A percentile compares a stretch with the other conserved stretches of the same genome.
Conservation (phyloP, 495 filamentous ascomycete genomes). For the Xylaria grammica region DNA sequence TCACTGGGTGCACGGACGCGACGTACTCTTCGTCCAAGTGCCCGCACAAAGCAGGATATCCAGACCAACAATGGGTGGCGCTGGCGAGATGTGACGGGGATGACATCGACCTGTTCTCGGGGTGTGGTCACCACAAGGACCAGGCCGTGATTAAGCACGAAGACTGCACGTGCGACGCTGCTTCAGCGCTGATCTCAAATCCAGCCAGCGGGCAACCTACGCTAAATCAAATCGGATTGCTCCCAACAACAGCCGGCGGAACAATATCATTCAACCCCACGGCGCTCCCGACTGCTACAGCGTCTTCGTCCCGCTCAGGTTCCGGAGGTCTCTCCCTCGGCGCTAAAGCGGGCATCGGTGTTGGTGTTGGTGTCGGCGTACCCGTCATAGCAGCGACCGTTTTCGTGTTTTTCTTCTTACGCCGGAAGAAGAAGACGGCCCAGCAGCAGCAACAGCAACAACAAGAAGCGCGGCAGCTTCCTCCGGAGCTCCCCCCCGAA, state of each 20-base stretch:
- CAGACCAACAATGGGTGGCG: conserved; percentile 31
- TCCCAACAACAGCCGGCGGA: conserved; percentile 13
- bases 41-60: conserved; percentile 32
- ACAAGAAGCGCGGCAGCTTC: not conserved
- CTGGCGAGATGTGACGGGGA: conserved; percentile 32
- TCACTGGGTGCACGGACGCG: conserved; percentile 42
- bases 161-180: conserved; percentile 28
- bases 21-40: conserved; percentile 27
- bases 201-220: conserved; percentile 26
- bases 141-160: conserved; percentile 26
- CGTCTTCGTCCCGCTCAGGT: not conserved
- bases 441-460: not conserved
- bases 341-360: conserved; percentile 30
- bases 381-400: conserved; percentile 7
- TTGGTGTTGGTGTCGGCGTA: conserved; percentile 21
- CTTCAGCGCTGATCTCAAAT: conserved; percentile 28
- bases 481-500: conserved; percentile 10
- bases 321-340: conserved; percentile 15
- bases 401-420: conserved; percentile 9
- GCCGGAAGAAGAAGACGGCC: conserved; percentile 6
- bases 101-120: conserved; percentile 28
- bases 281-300: conserved; percentile 10
- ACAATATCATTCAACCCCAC: conserved; percentile 20
- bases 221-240: conserved; percentile 14
- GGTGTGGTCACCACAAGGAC: conserved; percentile 21